Base-by-base conservation (phyloP, 1,284 basidiomycete species). In the Apiotrichum domesticum region DNA sequence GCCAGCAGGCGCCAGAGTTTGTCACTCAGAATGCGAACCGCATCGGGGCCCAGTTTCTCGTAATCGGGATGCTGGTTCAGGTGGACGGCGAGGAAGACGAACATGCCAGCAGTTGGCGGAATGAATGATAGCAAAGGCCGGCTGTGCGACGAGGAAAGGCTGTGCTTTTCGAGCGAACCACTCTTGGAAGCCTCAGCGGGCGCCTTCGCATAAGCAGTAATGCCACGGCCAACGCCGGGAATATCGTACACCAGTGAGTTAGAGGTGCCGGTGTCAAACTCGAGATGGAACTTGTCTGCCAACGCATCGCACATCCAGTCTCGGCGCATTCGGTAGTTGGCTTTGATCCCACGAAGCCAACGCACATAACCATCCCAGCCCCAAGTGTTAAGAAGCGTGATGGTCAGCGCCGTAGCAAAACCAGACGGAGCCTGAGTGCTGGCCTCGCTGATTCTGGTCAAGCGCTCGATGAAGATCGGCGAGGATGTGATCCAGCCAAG, bases 371-470 rank as follows among this genome's bases (percentile, higher is more conserved):
- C 87, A 6, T 84, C 80, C 57, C 78, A 73, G 37, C 84, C 80
- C 87, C 87, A 91, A 45, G 77, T 75, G 48, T 82, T 80, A 32
- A 91, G 70, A 13, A 88, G 78, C 49, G 83, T 79, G 1, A 84
- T 78, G 4, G 90, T 79, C 45, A 90, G 66, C 1, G 84, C 81
- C 4, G 71, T 69, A 44, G 81, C 80, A 63, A 90, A 86, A 3
- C 88, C 88, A 58, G 83, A 85, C 3, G 88, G 87, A 0, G 82
- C 82, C 68, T 88, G 87, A 0, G 87, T 84, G 13, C 81, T 80
- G 0, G 82, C 83, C 77, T 93, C 88, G 39, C 82, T 80, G n/a
- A 84, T 82, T 47, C 88, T 80, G 62, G 87, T 84, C n/a, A 91
- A 72, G 33, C 86, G 80, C 67, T 91, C 88, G 9, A 85, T 84